Base-by-base conservation (phyloP, 2,329 filamentous ascomycete genomes). In the Ophiosphaerella herpotricha region DNA sequence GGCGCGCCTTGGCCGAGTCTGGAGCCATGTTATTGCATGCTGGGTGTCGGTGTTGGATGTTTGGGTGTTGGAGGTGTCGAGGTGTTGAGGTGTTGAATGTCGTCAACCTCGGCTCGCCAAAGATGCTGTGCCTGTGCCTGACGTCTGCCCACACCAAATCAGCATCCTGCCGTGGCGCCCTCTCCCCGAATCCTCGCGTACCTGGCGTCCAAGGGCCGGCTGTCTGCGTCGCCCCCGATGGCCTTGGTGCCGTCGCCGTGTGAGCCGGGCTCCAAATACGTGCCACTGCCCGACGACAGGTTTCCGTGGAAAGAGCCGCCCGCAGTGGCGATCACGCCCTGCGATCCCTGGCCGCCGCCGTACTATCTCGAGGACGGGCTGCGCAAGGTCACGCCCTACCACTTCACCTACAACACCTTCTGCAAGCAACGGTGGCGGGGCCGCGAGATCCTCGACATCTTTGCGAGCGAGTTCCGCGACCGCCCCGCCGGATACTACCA, bases 351-450 rank as follows among this genome's bases (percentile, higher is more conserved):
- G 80, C 82, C 83, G 39, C 77, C 78, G 48, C 91, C 91, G 0
- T 97, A 97, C 75, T 88, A 88, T 64, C 80, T 96, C 55, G 88
- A 96, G 63, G 87, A 88, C 61, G 91, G 90, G 7, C 77, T 99
- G 54, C 87, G 92, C 43, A 86, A 91, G 57, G 88, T 97, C 29
- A 82, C 81, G 37, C 93, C 93, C 3, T 97, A 99, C 70, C 85
- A 94, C 71, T 97, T 82, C 73, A 97, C 92, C 2, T 97, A 97
- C 79, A 95, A 96, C 70, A 97, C 93, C 0, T 91, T 85, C 76
- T 94, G 90, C 79, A 99, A 97, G 75, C 83, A 96, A 76, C 82
- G 94, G 73, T 99, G 94, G 94, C 84, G 93, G 46, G 90, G 87
- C 29, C 82, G 90, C 33, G 82, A 83, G 52, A 78, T 99, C 39